Percentiles rank a stretch among this genome's conserved stretches.
Evolutionary conservation across 2,329 filamentous ascomycete species (phyloP).

Genomic region (Endoconidiophora laricicola): DNA sequence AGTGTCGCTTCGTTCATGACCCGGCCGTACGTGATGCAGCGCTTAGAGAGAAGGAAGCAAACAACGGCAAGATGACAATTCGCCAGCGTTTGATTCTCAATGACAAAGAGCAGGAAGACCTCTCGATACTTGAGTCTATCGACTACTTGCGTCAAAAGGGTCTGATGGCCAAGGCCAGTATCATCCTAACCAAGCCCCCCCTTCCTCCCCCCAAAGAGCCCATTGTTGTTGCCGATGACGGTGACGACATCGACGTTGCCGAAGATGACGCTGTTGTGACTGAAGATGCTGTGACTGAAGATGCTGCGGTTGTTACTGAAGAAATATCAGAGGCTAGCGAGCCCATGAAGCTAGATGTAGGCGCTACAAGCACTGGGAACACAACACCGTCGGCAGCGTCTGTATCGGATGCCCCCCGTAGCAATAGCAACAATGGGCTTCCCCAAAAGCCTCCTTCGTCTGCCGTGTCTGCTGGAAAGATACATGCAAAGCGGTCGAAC

Average conservation of each 20-base stretch:
- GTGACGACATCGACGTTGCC: background rate
- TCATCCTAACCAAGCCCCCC: slow-evolving; percentile 11
- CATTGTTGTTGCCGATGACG: slow-evolving; percentile 11
- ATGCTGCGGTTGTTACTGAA: background rate
- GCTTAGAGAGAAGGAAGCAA: slow-evolving; percentile 45
- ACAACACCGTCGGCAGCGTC: too few species aligned
- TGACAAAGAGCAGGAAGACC: slow-evolving; percentile 51
- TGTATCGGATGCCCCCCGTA: slow-evolving; percentile 17
- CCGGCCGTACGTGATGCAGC: slow-evolving; percentile 45
- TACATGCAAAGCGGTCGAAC: slow-evolving; percentile 20
- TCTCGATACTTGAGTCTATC: slow-evolving; percentile 48
- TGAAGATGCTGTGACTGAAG: background rate
- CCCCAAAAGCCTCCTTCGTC: slow-evolving; percentile 11
- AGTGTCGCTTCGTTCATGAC: slow-evolving; percentile 58
- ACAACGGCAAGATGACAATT: slow-evolving; percentile 48
- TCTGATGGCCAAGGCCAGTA: slow-evolving; percentile 24
- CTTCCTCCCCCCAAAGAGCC: background rate
- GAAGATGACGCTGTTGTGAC: background rate
- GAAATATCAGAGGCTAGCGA: slow-evolving; percentile 1
- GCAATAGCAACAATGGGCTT: slow-evolving; percentile 15
- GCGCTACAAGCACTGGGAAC: too few species aligned
- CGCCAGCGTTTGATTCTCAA: slow-evolving; percentile 49
- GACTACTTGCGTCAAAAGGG: slow-evolving; percentile 47
- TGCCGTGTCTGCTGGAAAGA: slow-evolving; percentile 21
- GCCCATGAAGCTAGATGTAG: background rate